Base-by-base conservation (phyloP, 2,329 filamentous ascomycete genomes). In the Penicillium sumatraense region DNA sequence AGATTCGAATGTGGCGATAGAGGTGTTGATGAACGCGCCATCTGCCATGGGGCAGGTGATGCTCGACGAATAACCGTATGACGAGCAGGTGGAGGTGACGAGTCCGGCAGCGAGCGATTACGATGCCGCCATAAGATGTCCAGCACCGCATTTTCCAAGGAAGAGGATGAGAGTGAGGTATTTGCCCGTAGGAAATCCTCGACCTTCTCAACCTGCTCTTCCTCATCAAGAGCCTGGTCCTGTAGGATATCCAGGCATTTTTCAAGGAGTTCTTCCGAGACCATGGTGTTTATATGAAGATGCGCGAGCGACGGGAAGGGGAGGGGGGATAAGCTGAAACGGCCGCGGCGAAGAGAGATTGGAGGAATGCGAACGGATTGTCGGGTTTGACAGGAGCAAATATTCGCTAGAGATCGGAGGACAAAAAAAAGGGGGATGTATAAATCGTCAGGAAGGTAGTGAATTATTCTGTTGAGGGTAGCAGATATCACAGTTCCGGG, bases 41-140 rank as follows among this genome's bases (percentile, higher is more conserved):
- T 82, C 70, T 93, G 91, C 93, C 95, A 98, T 44, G 93, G 92
- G 46, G 95, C 93, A 46, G 95, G 95, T 36, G 95, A 98, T 9
- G 91, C 88, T 57, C 93, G 88, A 63, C 95, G 91, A 67, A 98
- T 88, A 68, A 96, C 89, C 48, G 90, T 93, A 75, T 96, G 90
- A 64, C 93, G 89, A 71, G 92, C 88, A 14, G 92, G 89, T 55
- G 92, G 91, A 63, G 93, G 91, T 36, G 91, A 93, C 85, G 84
- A 85, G 61, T 87, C 85, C 61, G 73, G 68, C 14, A 72, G 58
- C 31, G 67, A 69, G 58, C 72, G 72, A 60, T 74, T 75, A 49
- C 76, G 71, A 71, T 78, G 75, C 57, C 75, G 74, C 93, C 93
- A 98, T 62, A 98, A 81, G 42, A 91, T 89, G 72, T 96, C 92